A percentile compares a stretch with the other conserved stretches of the same genome.
Conservation (phyloP, 306 rosid genomes). For the Corylus americana region DNA sequence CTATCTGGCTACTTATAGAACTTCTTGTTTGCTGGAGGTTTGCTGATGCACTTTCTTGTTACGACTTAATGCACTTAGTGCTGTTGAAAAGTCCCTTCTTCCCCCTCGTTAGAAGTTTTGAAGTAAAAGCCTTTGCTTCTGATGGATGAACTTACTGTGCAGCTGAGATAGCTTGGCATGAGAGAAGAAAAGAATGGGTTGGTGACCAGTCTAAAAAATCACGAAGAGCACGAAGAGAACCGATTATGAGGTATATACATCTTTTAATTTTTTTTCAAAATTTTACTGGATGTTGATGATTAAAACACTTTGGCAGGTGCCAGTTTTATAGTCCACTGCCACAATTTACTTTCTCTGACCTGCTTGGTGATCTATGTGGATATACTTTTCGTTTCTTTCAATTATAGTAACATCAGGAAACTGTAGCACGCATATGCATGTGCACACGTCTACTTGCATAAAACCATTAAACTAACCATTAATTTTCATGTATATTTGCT, state of each 20-base stretch:
- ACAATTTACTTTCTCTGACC: neutral
- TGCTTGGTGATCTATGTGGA: neutral
- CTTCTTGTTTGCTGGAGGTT: neutral
- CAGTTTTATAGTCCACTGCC: neutral
- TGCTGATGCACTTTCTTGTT: neutral
- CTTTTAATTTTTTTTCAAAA: neutral
- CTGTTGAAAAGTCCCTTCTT: neutral
- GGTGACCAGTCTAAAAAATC: constrained; percentile 46
- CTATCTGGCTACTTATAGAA: neutral
- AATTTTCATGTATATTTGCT: neutral
- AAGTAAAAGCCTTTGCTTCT: constrained; percentile 7
- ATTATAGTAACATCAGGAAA: neutral
- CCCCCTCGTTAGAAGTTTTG: neutral
- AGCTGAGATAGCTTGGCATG: constrained; percentile 76
- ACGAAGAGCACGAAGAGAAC: constrained; percentile 46
- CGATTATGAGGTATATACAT: constrained; percentile 55
- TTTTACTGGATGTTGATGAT: constrained; percentile 2
- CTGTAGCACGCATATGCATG: neutral
- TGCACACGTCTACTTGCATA: neutral
- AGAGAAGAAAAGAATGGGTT: constrained; percentile 62
- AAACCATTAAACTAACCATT: neutral
- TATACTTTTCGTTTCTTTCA: neutral
- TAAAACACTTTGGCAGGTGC: neutral
- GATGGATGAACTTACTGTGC: constrained; percentile 25
- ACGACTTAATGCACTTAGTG: neutral